These are phyloP conservation scores for Globomyces pollinis-pini DNA, from an alignment of 192 early-diverging fungal genomes.

Conservation along the genomic window DNA sequence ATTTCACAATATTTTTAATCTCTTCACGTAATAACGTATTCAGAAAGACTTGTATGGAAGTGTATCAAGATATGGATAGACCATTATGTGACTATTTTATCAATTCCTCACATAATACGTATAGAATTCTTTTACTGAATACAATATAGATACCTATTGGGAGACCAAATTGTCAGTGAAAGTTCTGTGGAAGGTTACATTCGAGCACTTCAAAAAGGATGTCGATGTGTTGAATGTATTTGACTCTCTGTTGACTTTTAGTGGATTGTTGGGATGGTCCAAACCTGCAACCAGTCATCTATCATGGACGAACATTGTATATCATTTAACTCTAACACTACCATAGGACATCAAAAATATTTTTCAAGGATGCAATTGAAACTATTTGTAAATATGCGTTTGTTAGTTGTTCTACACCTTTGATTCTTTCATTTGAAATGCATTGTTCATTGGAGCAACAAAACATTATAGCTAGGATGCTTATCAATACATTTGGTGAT, in stretches of 20 bases:
- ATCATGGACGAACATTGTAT: constrained; percentile 79
- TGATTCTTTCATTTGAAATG: constrained; percentile 77
- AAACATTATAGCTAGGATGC: constrained; percentile 60
- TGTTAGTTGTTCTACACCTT: constrained; percentile 68
- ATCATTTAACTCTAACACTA: constrained; percentile 37
- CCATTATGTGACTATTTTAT: constrained; percentile 77
- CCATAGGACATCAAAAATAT: constrained; percentile 70
- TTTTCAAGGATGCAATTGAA: constrained; percentile 75
- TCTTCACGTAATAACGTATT: constrained; percentile 56
- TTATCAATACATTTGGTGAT: constrained; percentile 62
- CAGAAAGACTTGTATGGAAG: constrained; percentile 34
- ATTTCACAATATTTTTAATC: constrained; percentile 57
- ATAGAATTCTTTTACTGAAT: constrained; percentile 18
- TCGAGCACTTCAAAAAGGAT: constrained; percentile 73
- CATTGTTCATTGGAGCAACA: constrained; percentile 74
- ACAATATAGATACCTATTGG: constrained; percentile 73
- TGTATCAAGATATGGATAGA: constrained; percentile 59
- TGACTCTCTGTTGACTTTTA: too few relatives aligned
- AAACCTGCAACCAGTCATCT: constrained; percentile 67
- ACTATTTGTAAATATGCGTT: constrained; percentile 84
- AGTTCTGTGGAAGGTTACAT: constrained; percentile 84
- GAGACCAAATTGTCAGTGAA: constrained; percentile 72
- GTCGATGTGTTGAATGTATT: constrained; percentile 88
- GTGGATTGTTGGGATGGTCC: constrained; percentile 87
- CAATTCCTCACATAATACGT: constrained; percentile 85